Percentiles rank a stretch among this genome's conserved stretches.
These are phyloP conservation scores for Lentinus tigrinus DNA, from an alignment of 768 basidiomycete genomes.

Conservation along the genomic window DNA sequence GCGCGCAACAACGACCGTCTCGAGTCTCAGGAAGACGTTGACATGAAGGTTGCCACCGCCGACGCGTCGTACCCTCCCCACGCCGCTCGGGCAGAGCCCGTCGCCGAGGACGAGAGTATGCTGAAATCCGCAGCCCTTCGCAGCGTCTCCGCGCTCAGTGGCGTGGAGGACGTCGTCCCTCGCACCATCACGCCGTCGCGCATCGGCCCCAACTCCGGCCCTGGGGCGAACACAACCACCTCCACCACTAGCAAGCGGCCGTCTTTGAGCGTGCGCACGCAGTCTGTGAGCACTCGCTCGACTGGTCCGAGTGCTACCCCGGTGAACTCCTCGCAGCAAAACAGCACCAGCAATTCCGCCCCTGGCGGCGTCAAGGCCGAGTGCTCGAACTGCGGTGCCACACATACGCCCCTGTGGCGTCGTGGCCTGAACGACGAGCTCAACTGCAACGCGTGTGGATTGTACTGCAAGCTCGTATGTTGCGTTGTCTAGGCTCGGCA, in stretches of 20 bases:
- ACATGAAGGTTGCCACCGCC: conserved; percentile 29
- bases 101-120: conserved; percentile 27
- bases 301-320: conserved; percentile 67
- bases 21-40: conserved; percentile 28
- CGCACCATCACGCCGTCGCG: conserved; percentile 61
- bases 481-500: neutral
- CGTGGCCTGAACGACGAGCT: conserved; percentile 85
- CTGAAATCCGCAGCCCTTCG: conserved; percentile 30
- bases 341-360: conserved; percentile 37
- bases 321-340: conserved; percentile 39
- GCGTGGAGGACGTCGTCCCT: conserved; percentile 42
- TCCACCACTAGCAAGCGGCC: conserved; percentile 43
- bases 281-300: conserved; percentile 45
- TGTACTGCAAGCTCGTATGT: conserved; percentile 77
- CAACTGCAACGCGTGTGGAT: conserved; percentile 86
- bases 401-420: conserved; percentile 86
- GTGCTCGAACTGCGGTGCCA: conserved; percentile 86
- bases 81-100: conserved; percentile 25
- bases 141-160: conserved; percentile 37
- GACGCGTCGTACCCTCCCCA: conserved; percentile 21
- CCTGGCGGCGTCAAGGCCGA: conserved; percentile 73
- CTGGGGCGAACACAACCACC: conserved; percentile 36
- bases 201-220: conserved; percentile 52
- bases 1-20: conserved; percentile 20
- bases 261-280: conserved; percentile 61